Evolutionary conservation across 2,329 filamentous ascomycete genomes (phyloP).

Genomic region (Tolypocladium ovalisporum): DNA sequence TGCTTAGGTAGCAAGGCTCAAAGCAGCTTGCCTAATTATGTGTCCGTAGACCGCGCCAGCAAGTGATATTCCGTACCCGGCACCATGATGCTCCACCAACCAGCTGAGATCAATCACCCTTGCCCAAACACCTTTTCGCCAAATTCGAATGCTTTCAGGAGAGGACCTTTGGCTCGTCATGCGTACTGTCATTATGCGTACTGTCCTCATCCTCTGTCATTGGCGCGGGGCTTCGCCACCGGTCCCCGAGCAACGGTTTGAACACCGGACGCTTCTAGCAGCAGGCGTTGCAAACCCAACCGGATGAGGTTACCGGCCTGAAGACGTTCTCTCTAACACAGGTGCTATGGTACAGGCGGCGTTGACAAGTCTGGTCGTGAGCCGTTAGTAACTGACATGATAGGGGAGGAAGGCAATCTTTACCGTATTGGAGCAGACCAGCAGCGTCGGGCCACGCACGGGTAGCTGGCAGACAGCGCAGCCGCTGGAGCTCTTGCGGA

Average conservation of each 20-base stretch:
- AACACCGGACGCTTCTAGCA: no score
- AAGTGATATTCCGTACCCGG: background rate
- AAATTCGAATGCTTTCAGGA: background rate
- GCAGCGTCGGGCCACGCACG: constrained; percentile 33
- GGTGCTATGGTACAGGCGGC: constrained; percentile 35
- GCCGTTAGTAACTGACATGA: constrained; percentile 7
- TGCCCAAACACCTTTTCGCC: background rate
- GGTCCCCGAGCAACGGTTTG: no score
- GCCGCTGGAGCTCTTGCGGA: constrained; percentile 31
- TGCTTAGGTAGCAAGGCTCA: background rate
- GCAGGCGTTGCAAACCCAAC: constrained; percentile 36
- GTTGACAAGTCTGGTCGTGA: constrained; percentile 25
- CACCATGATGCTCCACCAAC: background rate
- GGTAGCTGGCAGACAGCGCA: constrained; percentile 37
- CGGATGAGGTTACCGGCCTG: constrained; percentile 21
- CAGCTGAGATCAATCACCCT: background rate
- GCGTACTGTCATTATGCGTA: background rate
- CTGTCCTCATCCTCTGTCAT: background rate
- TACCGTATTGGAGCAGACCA: constrained; percentile 41
- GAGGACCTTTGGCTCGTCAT: background rate
- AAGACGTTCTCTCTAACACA: constrained; percentile 29
- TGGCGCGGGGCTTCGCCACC: background rate
- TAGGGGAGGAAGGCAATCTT: constrained; percentile 6
- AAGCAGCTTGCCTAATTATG: background rate
- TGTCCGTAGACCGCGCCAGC: background rate